Percentiles rank a stretch among this genome's conserved stretches.
Conservation (phyloP, 31 red algal genomes). For the Endocladia muricata region DNA sequence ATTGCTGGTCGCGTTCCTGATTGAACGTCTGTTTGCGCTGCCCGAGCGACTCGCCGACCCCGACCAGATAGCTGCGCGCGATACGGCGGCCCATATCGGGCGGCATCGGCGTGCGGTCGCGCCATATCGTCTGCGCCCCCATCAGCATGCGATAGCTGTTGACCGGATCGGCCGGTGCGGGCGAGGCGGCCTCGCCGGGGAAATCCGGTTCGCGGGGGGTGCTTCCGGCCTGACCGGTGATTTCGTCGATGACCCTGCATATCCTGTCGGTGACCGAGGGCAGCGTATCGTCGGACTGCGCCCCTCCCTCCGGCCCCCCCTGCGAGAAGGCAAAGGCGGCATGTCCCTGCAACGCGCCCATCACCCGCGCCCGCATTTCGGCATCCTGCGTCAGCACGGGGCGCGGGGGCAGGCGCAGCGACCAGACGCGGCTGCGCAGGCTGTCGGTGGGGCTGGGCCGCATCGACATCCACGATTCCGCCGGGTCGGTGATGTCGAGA, state of each 20-base stretch:
- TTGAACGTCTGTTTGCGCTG: conserved; percentile 4
- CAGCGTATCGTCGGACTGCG: no score
- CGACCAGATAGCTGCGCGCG: conserved; percentile 2
- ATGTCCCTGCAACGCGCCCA: conserved; percentile 1
- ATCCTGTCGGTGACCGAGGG: conserved; percentile 3
- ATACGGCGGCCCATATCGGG: neutral
- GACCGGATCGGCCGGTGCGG: conserved; percentile 1
- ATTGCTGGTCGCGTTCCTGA: no score
- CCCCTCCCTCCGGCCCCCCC: no score
- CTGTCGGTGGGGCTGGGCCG: neutral
- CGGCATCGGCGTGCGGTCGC: conserved; percentile 1
- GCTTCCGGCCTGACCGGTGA: neutral
- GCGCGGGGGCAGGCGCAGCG: neutral
- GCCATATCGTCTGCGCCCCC: neutral
- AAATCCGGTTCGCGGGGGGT: neutral
- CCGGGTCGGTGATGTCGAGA: neutral
- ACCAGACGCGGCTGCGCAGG: neutral
- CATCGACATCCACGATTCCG: conserved; percentile 1
- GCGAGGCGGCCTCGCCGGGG: neutral
- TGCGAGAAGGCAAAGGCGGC: no score
- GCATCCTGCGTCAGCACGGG: conserved; percentile 2
- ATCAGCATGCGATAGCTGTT: conserved; percentile 2
- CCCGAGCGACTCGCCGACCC: neutral
- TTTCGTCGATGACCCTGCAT: neutral
- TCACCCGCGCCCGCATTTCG: conserved; percentile 2